Evolutionary conservation across 2,329 filamentous ascomycete species (phyloP).

Genomic region (Hypocrella siamensis): DNA sequence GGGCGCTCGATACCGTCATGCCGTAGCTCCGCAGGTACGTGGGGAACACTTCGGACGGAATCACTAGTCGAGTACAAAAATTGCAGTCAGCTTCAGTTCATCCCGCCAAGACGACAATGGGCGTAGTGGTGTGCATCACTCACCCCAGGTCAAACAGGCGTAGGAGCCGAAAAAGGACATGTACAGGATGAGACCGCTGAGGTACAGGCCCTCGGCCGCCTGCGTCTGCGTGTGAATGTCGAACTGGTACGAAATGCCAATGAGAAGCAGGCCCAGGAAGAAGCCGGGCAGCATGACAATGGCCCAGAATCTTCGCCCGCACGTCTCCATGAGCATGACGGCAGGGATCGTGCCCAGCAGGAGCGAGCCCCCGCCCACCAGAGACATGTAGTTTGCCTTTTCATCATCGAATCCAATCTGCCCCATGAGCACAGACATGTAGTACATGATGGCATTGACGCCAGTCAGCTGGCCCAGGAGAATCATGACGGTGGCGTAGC

Average conservation of each 20-base stretch:
- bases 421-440: conserved; percentile 52
- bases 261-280: conserved; percentile 51
- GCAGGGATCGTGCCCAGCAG: conserved; percentile 53
- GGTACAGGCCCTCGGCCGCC: conserved; percentile 43
- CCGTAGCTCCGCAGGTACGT: conserved; percentile 59
- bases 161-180: conserved; percentile 55
- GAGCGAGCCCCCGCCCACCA: conserved; percentile 53
- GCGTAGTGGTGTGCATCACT: conserved; percentile 1
- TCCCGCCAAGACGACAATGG: not conserved
- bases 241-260: conserved; percentile 48
- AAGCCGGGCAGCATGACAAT: conserved; percentile 57
- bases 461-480: conserved; percentile 56
- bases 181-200: conserved; percentile 52
- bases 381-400: conserved; percentile 56
- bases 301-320: conserved; percentile 60
- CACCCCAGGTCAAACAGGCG: conserved; percentile 43
- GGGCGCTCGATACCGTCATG: conserved; percentile 54
- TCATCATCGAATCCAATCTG: conserved; percentile 50
- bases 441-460: conserved; percentile 57
- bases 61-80: conserved; percentile 17
- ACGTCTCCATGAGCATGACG: conserved; percentile 56
- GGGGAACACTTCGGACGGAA: conserved; percentile 55
- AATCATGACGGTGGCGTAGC: conserved; percentile 57
- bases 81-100: not conserved
- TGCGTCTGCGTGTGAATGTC: conserved; percentile 25